phyloP scores from a whole-genome alignment of 371 early-diverging fungal genomes.

The Capillidium rhysosporum region DNA sequence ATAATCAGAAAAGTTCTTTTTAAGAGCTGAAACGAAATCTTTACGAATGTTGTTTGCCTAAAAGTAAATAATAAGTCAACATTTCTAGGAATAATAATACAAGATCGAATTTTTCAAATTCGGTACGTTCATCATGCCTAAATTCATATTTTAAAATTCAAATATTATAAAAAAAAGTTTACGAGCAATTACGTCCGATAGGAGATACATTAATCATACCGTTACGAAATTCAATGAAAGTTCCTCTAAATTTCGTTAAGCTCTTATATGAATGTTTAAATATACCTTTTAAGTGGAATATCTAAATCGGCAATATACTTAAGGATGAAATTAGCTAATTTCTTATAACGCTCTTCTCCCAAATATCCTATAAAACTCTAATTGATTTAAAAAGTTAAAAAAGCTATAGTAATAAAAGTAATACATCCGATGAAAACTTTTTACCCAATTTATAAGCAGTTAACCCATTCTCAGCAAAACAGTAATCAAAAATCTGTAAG shows the following conservation, averaged over 20 bases:
- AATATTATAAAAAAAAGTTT: slow-evolving; percentile 9
- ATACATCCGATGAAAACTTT: slow-evolving; percentile 54
- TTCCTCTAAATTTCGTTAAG: slow-evolving; percentile 49
- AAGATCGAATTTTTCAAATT: slow-evolving; percentile 87
- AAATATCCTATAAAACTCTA: slow-evolving; percentile 86
- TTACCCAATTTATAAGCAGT: slow-evolving; percentile 78
- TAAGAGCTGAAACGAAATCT: slow-evolving; percentile 71
- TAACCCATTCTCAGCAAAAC: slow-evolving; percentile 98
- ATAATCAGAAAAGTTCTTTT: slow-evolving; percentile 72
- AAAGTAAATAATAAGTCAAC: background rate
- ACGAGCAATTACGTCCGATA: slow-evolving; percentile 94
- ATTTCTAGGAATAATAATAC: slow-evolving; percentile 10
- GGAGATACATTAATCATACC: slow-evolving; percentile 99
- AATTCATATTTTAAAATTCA: background rate
- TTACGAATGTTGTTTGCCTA: slow-evolving; percentile 52
- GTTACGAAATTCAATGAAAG: slow-evolving; percentile 97
- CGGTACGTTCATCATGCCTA: slow-evolving; percentile 74
- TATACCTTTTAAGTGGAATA: slow-evolving; percentile 83
- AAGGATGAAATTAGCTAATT: slow-evolving; percentile 85
- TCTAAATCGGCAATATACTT: slow-evolving; percentile 91
- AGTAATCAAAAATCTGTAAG: slow-evolving; percentile 83
- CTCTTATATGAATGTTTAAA: background rate
- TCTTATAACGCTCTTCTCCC: slow-evolving; percentile 93
- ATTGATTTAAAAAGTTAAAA: background rate
- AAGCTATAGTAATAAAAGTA: too few species aligned